These are phyloP conservation scores for Phialophora macrospora DNA, from an alignment of 2,329 filamentous ascomycete genomes.

Conservation along the genomic window DNA sequence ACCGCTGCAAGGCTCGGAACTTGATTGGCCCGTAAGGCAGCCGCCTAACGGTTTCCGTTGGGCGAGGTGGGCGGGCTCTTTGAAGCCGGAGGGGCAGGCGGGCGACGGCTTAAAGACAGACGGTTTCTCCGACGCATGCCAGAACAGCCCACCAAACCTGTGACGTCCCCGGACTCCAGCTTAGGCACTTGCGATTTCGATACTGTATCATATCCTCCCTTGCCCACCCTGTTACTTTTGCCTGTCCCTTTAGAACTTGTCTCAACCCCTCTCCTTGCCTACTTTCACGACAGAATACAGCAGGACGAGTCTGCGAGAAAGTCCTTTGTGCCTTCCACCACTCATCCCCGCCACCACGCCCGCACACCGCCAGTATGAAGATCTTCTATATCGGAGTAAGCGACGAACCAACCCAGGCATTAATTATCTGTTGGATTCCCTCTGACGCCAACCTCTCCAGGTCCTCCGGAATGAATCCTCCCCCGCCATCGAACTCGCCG, in stretches of 20 bases:
- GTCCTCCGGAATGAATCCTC: slow-evolving; percentile 79
- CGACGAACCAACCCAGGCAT: slow-evolving; percentile 1
- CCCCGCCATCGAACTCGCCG: slow-evolving; percentile 75
- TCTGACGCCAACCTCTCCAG: slow-evolving; percentile 51
- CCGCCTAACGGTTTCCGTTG: slow-evolving; percentile 1
- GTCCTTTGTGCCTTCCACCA: background rate
- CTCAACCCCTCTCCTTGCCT: background rate
- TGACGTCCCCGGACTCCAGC: background rate
- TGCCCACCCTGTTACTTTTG: background rate
- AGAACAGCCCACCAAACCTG: background rate
- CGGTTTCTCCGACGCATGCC: background rate
- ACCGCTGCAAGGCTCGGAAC: background rate
- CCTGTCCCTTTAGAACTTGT: background rate
- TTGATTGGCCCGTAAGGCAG: background rate
- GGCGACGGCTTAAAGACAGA: background rate
- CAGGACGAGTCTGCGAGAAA: background rate
- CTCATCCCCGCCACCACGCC: background rate
- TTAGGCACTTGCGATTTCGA: slow-evolving; percentile 8
- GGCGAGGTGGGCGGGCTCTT: background rate
- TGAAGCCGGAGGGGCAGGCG: background rate
- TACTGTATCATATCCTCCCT: slow-evolving; percentile 4
- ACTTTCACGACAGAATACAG: background rate
- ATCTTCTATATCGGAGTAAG: slow-evolving; percentile 45
- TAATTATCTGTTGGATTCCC: slow-evolving; percentile 5
- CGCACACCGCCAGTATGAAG: slow-evolving; percentile 42